Percentiles rank a stretch among this genome's conserved stretches.
phyloP scores from a whole-genome alignment of 2,329 filamentous ascomycete species.

The Trichoderma afroharzianum region DNA sequence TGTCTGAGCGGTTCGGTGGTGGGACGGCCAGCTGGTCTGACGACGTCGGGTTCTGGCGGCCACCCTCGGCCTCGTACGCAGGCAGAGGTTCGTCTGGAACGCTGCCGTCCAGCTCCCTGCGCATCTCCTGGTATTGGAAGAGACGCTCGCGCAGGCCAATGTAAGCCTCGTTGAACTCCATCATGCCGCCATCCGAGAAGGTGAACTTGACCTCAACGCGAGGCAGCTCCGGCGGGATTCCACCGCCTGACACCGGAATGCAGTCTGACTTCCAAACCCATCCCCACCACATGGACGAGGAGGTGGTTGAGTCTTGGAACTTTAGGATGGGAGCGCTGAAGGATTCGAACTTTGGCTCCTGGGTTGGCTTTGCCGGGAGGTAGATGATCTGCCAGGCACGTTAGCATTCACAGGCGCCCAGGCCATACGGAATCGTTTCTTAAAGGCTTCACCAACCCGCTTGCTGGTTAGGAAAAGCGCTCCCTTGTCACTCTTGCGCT shows the following conservation, averaged over 20 bases:
- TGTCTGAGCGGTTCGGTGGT: conserved; percentile 33
- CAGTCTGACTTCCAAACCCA: conserved; percentile 84
- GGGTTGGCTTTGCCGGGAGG: conserved; percentile 67
- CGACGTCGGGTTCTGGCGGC: conserved; percentile 21
- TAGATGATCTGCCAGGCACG: conserved; percentile 63
- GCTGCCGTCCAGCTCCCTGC: conserved; percentile 61
- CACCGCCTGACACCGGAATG: conserved; percentile 77
- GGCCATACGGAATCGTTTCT: neutral
- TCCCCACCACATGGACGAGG: conserved; percentile 82
- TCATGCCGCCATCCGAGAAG: conserved; percentile 94
- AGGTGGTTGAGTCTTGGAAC: conserved; percentile 77
- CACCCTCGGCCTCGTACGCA: conserved; percentile 67
- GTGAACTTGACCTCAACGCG: conserved; percentile 78
- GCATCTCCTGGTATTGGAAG: conserved; percentile 73
- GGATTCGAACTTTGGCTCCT: conserved; percentile 64
- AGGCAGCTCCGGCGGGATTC: conserved; percentile 69
- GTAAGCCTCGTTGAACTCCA: conserved; percentile 80
- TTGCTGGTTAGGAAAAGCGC: conserved; percentile 80
- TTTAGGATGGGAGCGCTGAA: conserved; percentile 88
- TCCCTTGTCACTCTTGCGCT: conserved; percentile 70
- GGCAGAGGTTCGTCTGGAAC: conserved; percentile 84
- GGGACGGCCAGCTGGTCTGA: conserved; percentile 25
- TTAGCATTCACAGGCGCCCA: conserved; percentile 3
- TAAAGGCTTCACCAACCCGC: conserved; percentile 54
- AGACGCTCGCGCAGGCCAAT: conserved; percentile 81